Percentiles rank a stretch among this genome's conserved stretches.
These are phyloP conservation scores for Termitomyces sp. DNA, from an alignment of 768 basidiomycete genomes.

Conservation along the genomic window DNA sequence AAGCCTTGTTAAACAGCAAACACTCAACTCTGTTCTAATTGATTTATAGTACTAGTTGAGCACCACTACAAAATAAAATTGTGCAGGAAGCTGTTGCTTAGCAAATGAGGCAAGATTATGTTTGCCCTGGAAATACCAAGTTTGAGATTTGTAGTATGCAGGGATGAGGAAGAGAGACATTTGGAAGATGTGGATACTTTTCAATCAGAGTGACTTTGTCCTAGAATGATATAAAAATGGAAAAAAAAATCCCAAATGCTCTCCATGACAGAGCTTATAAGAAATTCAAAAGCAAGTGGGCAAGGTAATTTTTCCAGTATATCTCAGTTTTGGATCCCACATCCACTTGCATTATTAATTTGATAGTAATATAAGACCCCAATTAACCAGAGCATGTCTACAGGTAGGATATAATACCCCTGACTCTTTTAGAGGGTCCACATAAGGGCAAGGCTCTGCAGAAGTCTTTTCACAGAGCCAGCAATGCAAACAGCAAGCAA, in stretches of 20 bases:
- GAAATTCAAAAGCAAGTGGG: background rate
- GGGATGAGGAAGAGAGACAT: constrained; percentile 7
- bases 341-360: background rate
- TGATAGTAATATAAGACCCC: background rate
- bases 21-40: too few species aligned
- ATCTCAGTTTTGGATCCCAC: background rate
- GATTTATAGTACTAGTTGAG: too few species aligned
- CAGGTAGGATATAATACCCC: background rate
- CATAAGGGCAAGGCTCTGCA: too few species aligned
- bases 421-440: background rate
- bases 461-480: too few species aligned
- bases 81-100: too few species aligned
- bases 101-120: too few species aligned
- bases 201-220: constrained; percentile 14
- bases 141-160: constrained; percentile 8
- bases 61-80: too few species aligned
- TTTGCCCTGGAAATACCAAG: too few species aligned
- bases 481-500: too few species aligned
- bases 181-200: constrained; percentile 18
- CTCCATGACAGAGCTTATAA: constrained; percentile 7
- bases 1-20: too few species aligned
- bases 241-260: constrained; percentile 14
- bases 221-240: constrained; percentile 9
- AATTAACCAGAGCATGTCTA: background rate
- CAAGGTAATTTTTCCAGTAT: background rate